Conservation (phyloP, 345 rosid genomes). For the Conringia planisiliqua region DNA sequence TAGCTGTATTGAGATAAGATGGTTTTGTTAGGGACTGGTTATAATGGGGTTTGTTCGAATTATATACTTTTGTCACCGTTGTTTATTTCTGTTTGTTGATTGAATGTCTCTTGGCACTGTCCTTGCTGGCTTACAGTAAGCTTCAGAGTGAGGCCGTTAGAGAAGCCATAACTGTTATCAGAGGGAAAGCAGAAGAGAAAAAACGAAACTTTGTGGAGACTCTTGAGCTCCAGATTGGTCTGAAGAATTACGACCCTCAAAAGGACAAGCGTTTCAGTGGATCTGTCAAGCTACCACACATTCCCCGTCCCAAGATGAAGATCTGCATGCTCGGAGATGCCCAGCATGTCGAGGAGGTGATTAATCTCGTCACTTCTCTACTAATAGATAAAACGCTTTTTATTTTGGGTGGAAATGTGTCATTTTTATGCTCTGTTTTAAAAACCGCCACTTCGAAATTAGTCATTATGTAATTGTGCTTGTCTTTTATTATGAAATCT, state of each 20-base stretch:
- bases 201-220: slow-evolving; percentile 68
- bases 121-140: slow-evolving; percentile 41
- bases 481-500: background rate
- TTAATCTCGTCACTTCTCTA: background rate
- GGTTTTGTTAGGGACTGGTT: background rate
- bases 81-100: background rate
- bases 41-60: background rate
- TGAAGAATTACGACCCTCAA: slow-evolving; percentile 80
- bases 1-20: background rate
- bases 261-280: slow-evolving; percentile 91
- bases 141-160: slow-evolving; percentile 63
- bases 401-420: background rate
- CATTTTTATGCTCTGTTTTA: background rate
- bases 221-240: slow-evolving; percentile 73
- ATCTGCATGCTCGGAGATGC: slow-evolving; percentile 90
- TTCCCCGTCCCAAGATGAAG: slow-evolving; percentile 83
- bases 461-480: background rate
- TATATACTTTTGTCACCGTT: background rate
- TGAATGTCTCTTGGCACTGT: background rate
- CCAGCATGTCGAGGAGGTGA: slow-evolving; percentile 81
- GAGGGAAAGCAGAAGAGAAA: slow-evolving; percentile 43
- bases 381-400: background rate
- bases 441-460: background rate
- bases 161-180: slow-evolving; percentile 56
- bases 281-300: slow-evolving; percentile 72